Conservation (phyloP, 345 rosid species). For the Anastatica hierochuntica region DNA sequence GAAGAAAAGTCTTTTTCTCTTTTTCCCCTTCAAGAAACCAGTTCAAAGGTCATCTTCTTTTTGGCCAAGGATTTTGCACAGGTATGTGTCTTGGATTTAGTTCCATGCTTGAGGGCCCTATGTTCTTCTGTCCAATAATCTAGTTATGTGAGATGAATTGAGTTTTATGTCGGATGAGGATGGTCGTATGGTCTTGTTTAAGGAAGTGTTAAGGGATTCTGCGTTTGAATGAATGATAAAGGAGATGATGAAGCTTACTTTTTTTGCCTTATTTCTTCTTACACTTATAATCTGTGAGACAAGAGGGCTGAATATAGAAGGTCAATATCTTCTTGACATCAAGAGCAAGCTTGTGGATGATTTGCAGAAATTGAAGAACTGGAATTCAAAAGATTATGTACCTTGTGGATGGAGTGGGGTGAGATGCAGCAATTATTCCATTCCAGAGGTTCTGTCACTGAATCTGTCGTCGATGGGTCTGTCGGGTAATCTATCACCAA, state of each 20-base stretch:
- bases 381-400: constrained; percentile 56
- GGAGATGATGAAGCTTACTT: constrained; percentile 15
- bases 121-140: neutral
- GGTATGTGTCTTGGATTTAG: constrained; percentile 9
- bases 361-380: constrained; percentile 33
- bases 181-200: constrained; percentile 12
- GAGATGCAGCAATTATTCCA: constrained; percentile 34
- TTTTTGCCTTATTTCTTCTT: constrained; percentile 1
- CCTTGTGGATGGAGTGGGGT: constrained; percentile 88
- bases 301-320: constrained; percentile 53
- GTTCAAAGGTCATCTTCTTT: constrained; percentile 12
- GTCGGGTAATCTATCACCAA: constrained; percentile 64
- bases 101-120: constrained; percentile 1
- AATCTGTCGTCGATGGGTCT: constrained; percentile 51
- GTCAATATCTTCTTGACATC: constrained; percentile 53
- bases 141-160: neutral
- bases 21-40: constrained; percentile 12
- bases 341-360: constrained; percentile 45
- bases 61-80: neutral
- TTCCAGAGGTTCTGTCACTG: constrained; percentile 44
- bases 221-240: constrained; percentile 34
- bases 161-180: neutral
- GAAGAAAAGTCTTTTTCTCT: neutral
- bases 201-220: too few relatives aligned
- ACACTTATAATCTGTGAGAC: constrained; percentile 29